Conservation (phyloP, 1,284 basidiomycete genomes). For the Ustilago xerochloae region DNA sequence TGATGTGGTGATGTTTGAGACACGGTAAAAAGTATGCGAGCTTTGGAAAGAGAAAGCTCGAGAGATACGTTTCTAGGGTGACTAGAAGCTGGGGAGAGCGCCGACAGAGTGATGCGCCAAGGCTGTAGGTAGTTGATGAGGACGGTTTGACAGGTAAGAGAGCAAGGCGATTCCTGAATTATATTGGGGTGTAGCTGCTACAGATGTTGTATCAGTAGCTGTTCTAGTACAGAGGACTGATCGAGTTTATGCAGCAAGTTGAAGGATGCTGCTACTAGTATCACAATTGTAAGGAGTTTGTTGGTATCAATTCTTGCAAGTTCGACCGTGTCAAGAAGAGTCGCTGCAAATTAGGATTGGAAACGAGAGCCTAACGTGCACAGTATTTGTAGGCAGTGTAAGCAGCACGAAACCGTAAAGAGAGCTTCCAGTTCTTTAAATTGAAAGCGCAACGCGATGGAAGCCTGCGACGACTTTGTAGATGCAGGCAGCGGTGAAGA, state of each 20-base stretch:
- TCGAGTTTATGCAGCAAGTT: neutral
- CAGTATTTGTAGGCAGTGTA: conserved; percentile 48
- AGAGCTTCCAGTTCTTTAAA: neutral
- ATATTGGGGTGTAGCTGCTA: neutral
- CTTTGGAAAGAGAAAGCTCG: neutral
- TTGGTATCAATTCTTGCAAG: conserved; percentile 1
- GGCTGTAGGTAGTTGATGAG: neutral
- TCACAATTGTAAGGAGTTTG: neutral
- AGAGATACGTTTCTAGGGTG: conserved; percentile 2
- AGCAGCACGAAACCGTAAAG: conserved; percentile 5
- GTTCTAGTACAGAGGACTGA: neutral
- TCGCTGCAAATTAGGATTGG: neutral
- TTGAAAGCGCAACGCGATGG: neutral
- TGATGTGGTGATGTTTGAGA: neutral
- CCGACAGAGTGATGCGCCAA: neutral
- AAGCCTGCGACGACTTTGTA: conserved; percentile 7
- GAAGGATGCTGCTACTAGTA: neutral
- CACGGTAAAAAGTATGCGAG: conserved; percentile 5
- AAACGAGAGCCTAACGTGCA: conserved; percentile 21
- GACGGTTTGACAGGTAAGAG: neutral
- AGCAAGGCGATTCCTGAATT: neutral
- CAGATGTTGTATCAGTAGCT: neutral
- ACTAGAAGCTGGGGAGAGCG: neutral
- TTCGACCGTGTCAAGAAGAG: neutral
- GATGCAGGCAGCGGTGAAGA: neutral